Evolutionary conservation across 2,329 filamentous ascomycete species (phyloP).

Genomic region (Fusarium sp.): DNA sequence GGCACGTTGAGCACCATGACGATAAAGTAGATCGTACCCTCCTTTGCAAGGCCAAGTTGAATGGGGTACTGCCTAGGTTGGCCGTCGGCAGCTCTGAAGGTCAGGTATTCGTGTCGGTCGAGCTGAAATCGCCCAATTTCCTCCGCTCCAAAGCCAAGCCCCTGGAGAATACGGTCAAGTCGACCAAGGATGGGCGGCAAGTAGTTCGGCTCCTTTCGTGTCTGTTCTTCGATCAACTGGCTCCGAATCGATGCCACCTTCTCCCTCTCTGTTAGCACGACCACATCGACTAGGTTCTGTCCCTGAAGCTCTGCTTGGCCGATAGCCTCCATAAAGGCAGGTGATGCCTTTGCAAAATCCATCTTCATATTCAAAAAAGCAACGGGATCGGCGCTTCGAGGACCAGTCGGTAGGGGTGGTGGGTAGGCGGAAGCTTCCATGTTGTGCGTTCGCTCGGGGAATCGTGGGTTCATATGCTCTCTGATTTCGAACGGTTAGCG

Average conservation of each 20-base stretch:
- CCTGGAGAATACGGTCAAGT: slow-evolving; percentile 65
- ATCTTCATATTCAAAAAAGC: slow-evolving; percentile 69
- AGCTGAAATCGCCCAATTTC: slow-evolving; percentile 64
- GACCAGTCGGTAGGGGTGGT: slow-evolving; percentile 55
- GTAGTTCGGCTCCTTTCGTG: slow-evolving; percentile 69
- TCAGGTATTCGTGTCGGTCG: slow-evolving; percentile 65
- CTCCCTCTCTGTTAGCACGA: slow-evolving; percentile 63
- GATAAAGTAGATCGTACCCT: slow-evolving; percentile 71
- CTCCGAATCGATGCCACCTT: slow-evolving; percentile 62
- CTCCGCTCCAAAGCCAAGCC: slow-evolving; percentile 64
- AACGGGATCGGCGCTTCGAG: slow-evolving; percentile 61
- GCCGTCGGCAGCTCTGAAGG: slow-evolving; percentile 64
- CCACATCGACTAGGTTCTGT: slow-evolving; percentile 65
- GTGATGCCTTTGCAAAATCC: slow-evolving; percentile 67
- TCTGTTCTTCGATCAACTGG: slow-evolving; percentile 67
- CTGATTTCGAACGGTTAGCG: slow-evolving; percentile 63
- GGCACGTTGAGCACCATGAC: slow-evolving; percentile 59
- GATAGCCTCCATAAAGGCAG: slow-evolving; percentile 65
- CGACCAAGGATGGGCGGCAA: slow-evolving; percentile 71
- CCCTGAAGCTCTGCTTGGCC: slow-evolving; percentile 61
- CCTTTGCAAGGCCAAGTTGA: slow-evolving; percentile 68
- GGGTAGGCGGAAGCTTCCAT: slow-evolving; percentile 63
- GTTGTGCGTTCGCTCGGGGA: slow-evolving; percentile 61
- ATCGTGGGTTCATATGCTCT: slow-evolving; percentile 61
- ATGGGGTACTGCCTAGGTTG: slow-evolving; percentile 62